Base-by-base conservation (phyloP, 169 alveolate species). In the Plasmodium vivax region DNA sequence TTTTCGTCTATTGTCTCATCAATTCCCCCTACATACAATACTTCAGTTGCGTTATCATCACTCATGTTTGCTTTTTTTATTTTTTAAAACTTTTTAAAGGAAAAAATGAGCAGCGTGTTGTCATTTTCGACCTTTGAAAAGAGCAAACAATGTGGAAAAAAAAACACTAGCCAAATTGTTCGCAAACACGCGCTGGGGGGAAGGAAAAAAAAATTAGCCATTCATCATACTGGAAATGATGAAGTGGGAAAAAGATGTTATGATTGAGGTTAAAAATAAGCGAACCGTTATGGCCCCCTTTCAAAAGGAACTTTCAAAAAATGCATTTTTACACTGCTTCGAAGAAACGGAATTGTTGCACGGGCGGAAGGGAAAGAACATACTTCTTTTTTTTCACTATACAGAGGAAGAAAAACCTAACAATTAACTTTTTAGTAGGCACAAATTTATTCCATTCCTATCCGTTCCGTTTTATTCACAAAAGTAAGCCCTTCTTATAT, bases 1-100 rank as follows among this genome's bases (percentile, higher is more conserved):
- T 96, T 96, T 95, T 92, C 94, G 75, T 92, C 95, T 73, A 97
- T 96, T 82, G 95, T 96, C 30, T 95, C 98, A 54, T 97, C 97
- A 84, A 97, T 85, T 34, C 97, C 98, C 27, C 98, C 95, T 38
- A 97, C 96, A 92, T 93, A 97, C 74, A 88, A 41, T 36, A 68
- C 19, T 51, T 88, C 94, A n/a, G 84, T 30, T 10, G 84, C 56
- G 41, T 85, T 75, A 62, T 62, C 85, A 88, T 88, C 85, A 62
- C 45, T 68, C 94, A 88, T 88, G 73, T 80, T 88, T 80, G 4
- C 38, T 3, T 36, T n/a, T 43, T 56, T 14, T 30, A 23, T 81
- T 19, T 75, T n/a, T 68, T 68, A 68, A 68, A 68, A 19, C n/a
- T 27, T 68, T 68, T 68, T 23, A 19, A 68, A 68, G 16, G n/a